phyloP scores from a whole-genome alignment of 495 filamentous ascomycete genomes.

The Podospora pseudopauciseta region DNA sequence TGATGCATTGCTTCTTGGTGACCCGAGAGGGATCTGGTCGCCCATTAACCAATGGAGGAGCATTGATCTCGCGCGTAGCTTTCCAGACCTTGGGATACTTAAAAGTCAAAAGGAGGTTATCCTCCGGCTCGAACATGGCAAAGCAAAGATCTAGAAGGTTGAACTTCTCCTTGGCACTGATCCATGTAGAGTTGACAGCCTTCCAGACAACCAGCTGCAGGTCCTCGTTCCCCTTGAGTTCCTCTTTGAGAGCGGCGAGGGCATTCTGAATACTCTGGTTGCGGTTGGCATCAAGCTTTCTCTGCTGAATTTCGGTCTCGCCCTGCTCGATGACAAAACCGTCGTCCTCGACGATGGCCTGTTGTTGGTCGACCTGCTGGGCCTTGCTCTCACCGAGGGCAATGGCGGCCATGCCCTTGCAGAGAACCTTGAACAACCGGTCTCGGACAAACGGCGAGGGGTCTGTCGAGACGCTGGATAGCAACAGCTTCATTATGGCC shows the following conservation, averaged over 20 bases:
- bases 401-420: slow-evolving; percentile 68
- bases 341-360: slow-evolving; percentile 38
- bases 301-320: slow-evolving; percentile 55
- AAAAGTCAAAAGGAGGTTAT: slow-evolving; percentile 59
- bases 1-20: slow-evolving; percentile 25
- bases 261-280: slow-evolving; percentile 74
- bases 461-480: slow-evolving; percentile 69
- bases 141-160: slow-evolving; percentile 73
- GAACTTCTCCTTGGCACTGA: slow-evolving; percentile 68
- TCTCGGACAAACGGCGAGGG: slow-evolving; percentile 76
- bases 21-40: background rate
- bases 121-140: slow-evolving; percentile 65
- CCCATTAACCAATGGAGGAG: background rate
- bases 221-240: slow-evolving; percentile 57
- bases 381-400: slow-evolving; percentile 64
- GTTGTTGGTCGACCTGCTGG: slow-evolving; percentile 26
- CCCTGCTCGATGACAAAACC: slow-evolving; percentile 79
- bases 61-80: slow-evolving; percentile 45
- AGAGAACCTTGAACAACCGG: slow-evolving; percentile 63
- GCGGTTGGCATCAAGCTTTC: slow-evolving; percentile 66
- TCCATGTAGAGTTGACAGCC: slow-evolving; percentile 64
- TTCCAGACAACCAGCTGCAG: slow-evolving; percentile 73
- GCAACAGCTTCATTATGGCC: slow-evolving; percentile 63
- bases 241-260: slow-evolving; percentile 66
- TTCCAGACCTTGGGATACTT: slow-evolving; percentile 70